phyloP scores from a whole-genome alignment of 192 early-diverging fungal species.

The Backusella macrospora region DNA sequence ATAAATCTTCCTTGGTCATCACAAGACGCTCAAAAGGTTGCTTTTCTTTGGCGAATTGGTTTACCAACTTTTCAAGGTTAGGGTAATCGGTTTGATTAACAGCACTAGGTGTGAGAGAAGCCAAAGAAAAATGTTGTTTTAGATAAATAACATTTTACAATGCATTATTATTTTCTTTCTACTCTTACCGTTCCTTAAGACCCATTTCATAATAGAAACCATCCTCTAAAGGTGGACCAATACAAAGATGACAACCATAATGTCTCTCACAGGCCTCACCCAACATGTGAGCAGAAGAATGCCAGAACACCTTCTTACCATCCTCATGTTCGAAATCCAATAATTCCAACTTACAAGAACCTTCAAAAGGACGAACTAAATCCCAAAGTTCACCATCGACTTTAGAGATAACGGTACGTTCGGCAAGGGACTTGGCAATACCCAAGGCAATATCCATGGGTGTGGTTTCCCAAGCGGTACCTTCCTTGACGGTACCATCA shows the following conservation, averaged over 20 bases:
- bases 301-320: slow-evolving; percentile 97
- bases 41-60: slow-evolving; percentile 91
- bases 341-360: slow-evolving; percentile 78
- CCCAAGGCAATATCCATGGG: slow-evolving; percentile 88
- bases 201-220: slow-evolving; percentile 98
- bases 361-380: slow-evolving; percentile 84
- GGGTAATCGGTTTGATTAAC: slow-evolving; percentile 87
- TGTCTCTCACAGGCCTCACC: slow-evolving; percentile 97
- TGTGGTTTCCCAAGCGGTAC: slow-evolving; percentile 91
- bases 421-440: slow-evolving; percentile 89
- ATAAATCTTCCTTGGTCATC: slow-evolving; percentile 83
- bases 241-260: slow-evolving; percentile 97
- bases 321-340: slow-evolving; percentile 94
- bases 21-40: slow-evolving; percentile 92
- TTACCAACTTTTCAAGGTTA: slow-evolving; percentile 84
- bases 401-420: slow-evolving; percentile 94
- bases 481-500: slow-evolving; percentile 81
- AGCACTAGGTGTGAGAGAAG: slow-evolving; percentile 51
- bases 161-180: too few species aligned
- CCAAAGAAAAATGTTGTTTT: not conserved
- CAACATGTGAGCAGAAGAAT: slow-evolving; percentile 95
- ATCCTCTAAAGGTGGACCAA: slow-evolving; percentile 93
- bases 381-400: slow-evolving; percentile 90
- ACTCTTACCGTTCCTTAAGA: slow-evolving; percentile 66
- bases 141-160: too few species aligned